These are phyloP conservation scores for Eucalyptus tenuipes DNA, from an alignment of 345 rosid species.

Conservation along the genomic window DNA sequence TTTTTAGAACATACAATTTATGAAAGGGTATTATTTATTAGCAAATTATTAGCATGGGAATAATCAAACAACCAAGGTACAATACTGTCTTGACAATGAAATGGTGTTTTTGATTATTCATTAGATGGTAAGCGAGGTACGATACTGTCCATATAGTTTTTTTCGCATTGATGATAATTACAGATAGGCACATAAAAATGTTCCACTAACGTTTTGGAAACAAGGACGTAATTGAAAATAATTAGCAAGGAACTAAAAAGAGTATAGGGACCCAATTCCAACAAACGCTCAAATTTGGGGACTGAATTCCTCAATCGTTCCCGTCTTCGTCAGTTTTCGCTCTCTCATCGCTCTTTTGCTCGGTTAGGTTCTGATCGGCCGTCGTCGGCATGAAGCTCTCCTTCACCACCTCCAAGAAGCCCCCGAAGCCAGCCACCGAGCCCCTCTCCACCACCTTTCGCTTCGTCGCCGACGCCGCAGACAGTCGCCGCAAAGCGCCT, in stretches of 20 bases:
- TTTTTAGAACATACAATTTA: too few species aligned
- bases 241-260: too few species aligned
- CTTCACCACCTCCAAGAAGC: conserved; percentile 24
- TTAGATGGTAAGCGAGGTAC: background rate
- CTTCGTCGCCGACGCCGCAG: background rate
- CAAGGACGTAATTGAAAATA: background rate
- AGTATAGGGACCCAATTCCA: background rate
- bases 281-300: background rate
- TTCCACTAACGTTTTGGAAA: accelerated
- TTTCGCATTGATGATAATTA: background rate
- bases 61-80: too few species aligned
- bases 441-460: background rate
- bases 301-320: accelerated
- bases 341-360: too few species aligned
- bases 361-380: too few species aligned
- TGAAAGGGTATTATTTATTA: too few species aligned
- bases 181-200: background rate
- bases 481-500: background rate
- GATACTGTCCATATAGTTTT: too few species aligned
- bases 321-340: background rate
- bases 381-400: conserved; percentile 39
- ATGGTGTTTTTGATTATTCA: background rate
- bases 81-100: background rate
- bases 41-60: too few species aligned
- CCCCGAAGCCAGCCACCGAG: conserved; percentile 23